Evolutionary conservation across 352 stramenopile genomes (phyloP), one percentile per base, ranked within the genome.

Genomic region (Phytophthora capsici): DNA sequence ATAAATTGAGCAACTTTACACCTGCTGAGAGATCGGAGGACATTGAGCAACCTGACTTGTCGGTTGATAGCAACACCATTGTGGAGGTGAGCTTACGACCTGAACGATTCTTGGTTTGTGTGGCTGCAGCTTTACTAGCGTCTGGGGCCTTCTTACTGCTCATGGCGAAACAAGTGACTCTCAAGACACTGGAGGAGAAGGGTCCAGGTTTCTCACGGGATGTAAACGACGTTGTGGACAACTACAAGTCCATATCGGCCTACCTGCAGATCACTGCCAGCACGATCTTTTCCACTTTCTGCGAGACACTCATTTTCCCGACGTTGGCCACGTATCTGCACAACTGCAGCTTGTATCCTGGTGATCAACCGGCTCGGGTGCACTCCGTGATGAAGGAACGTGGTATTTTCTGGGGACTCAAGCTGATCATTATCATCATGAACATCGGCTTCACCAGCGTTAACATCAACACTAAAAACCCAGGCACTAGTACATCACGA

Each of bases 391-490:
- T 75, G 20, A 88, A 88, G 61, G 57, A 40, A 13, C 71, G 72
- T 34, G 54, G 56, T 34, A 85, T 88, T 38, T 86, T 88, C 46
- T 88, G 79, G 79, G 79, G 74, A 0, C 68, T 88, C 46, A 84
- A 83, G 66, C 77, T 71, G 25, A 68, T 86, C 13, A 72, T 86
- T 53, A 86, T 88, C 63, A 68, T 86, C 63, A 84, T 88, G 79
- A 88, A 86, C 44, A 73, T 88, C 14, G 77, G 77, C 25, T 82
- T 79, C 16, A 74, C 75, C 7, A 86, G 77, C 76, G 69, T 88
- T 22, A 86, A 77, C 53, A 71, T 89, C 13, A 74, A 76, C 43
- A 68, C 53, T 6, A 68, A 47, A 13, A 32, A 64, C 0, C 3
- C 12, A n/a, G 4, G 38, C 2, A 34, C 16, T 13, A 12, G n/a